Evolutionary conservation across 23 red algal species (phyloP).

Genomic region (Gracilaria caudata): DNA sequence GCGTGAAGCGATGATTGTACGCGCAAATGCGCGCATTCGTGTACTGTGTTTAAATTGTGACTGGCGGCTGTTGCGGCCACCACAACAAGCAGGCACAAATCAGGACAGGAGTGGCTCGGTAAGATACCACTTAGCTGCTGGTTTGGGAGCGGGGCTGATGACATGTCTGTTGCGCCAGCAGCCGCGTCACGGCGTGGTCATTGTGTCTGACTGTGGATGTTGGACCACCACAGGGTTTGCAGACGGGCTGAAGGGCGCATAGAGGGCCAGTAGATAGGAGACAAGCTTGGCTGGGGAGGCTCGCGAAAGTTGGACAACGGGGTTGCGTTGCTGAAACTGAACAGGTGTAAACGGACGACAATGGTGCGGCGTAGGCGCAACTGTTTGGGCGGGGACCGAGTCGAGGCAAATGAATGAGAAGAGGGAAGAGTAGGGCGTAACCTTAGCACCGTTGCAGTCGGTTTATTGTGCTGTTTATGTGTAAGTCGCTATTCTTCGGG

Average conservation of each 20-base stretch:
- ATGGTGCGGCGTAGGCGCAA: not conserved
- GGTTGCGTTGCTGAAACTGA: not conserved
- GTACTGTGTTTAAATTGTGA: no score
- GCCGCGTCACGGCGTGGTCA: no score
- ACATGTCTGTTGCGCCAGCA: not conserved
- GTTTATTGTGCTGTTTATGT: not conserved
- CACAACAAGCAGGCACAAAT: not conserved
- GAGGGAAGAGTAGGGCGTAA: not conserved
- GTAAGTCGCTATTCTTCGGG: not conserved
- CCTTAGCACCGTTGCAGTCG: not conserved
- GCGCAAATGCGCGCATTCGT: no score
- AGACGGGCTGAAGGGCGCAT: not conserved
- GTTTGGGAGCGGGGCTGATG: not conserved
- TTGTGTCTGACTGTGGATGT: not conserved
- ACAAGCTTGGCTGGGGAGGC: not conserved
- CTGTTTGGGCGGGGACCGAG: not conserved
- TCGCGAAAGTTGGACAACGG: not conserved
- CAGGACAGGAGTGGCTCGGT: not conserved
- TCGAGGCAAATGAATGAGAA: not conserved
- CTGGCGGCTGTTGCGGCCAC: no score
- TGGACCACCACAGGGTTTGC: not conserved
- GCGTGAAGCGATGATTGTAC: no score
- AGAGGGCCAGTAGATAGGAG: not conserved
- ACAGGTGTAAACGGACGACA: not conserved
- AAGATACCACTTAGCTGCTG: not conserved